phyloP scores from a whole-genome alignment of 179 eudicot genomes.

The Vitellaria paradoxa region DNA sequence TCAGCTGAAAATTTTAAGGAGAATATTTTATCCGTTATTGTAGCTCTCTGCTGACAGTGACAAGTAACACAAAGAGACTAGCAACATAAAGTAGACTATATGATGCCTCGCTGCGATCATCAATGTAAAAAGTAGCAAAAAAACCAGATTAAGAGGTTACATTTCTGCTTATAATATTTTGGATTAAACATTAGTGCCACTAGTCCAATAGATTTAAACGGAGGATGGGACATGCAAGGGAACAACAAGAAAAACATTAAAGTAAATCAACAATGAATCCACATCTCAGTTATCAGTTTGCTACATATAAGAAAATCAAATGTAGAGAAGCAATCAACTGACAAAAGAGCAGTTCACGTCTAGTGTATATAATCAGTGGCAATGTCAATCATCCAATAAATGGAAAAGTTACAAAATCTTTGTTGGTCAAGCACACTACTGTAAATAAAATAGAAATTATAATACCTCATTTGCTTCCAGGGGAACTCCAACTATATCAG shows the following conservation, averaged over 20 bases:
- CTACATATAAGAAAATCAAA: conserved; percentile 2
- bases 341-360: not conserved
- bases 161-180: not conserved
- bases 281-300: not conserved
- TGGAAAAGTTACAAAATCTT: not conserved
- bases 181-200: not conserved
- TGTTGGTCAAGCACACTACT: not conserved
- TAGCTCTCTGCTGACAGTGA: not conserved
- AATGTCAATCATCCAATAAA: not conserved
- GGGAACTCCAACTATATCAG: conserved; percentile 63
- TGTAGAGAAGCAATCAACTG: not conserved
- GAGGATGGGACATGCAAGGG: not conserved
- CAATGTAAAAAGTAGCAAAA: not conserved
- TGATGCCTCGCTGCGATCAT: not conserved
- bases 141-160: not conserved
- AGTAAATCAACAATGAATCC: not conserved
- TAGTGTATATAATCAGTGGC: too few species aligned
- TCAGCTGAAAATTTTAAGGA: not conserved
- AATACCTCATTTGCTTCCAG: conserved; percentile 75
- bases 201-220: not conserved
- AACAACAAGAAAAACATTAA: not conserved
- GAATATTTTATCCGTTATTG: not conserved
- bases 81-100: not conserved
- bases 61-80: not conserved
- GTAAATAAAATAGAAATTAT: conserved; percentile 1